Percentiles rank a stretch among this genome's conserved stretches.
phyloP scores from a whole-genome alignment of 257 asterid genomes.

The Solanum etuberosum region DNA sequence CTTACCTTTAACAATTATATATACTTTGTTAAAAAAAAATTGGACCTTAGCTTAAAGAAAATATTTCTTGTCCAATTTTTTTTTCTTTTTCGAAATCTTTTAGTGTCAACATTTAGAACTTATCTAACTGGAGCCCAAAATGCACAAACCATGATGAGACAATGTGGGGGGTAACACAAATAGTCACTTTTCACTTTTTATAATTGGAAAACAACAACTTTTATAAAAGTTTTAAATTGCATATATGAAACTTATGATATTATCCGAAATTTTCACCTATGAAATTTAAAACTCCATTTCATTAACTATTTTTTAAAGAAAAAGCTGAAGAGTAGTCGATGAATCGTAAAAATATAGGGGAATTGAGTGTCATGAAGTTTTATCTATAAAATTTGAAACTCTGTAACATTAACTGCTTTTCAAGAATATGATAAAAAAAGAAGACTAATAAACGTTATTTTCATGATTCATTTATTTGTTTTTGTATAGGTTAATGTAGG shows the following conservation, averaged over 20 bases:
- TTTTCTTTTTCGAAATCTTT: not conserved
- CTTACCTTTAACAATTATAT: not conserved
- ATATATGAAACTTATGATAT: not conserved
- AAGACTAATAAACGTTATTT: not conserved
- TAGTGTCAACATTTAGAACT: not conserved
- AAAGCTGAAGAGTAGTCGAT: not conserved
- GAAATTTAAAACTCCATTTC: not conserved
- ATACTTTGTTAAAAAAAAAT: not conserved
- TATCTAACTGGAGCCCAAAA: not conserved
- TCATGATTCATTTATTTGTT: not conserved
- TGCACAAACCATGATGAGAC: not conserved
- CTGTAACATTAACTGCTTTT: accelerated
- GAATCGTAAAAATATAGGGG: not conserved
- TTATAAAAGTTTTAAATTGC: not conserved
- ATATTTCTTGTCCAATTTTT: not conserved
- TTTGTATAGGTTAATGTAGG: not conserved
- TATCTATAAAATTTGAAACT: not conserved
- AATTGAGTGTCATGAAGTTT: not conserved
- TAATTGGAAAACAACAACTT: not conserved
- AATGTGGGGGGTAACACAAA: not conserved
- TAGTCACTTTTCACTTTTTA: not conserved
- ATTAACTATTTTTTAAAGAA: not conserved
- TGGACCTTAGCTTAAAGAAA: not conserved
- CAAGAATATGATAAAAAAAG: not conserved
- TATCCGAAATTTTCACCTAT: not conserved